Percentiles rank a stretch among this genome's conserved stretches.
Conservation (phyloP, 1,284 basidiomycete species). For the Hymenochaete sp. region DNA sequence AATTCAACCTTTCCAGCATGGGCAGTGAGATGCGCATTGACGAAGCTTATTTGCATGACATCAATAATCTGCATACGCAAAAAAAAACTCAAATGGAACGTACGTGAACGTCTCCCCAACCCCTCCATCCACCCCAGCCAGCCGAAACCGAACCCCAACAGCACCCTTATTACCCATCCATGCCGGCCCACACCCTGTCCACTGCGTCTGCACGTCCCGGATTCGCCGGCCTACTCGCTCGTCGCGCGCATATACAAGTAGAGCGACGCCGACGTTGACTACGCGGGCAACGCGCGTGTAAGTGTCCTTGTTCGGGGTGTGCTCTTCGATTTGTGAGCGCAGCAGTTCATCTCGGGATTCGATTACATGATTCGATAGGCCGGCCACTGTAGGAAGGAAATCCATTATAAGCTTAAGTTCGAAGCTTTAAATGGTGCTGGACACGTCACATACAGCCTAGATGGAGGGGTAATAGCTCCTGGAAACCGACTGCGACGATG, state of each 20-base stretch:
- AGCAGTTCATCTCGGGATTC: slow-evolving; percentile 53
- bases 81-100: slow-evolving; percentile 24
- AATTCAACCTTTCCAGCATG: slow-evolving; percentile 64
- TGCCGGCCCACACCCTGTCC: slow-evolving; percentile 66
- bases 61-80: slow-evolving; percentile 6
- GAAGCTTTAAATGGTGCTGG: slow-evolving; percentile 7
- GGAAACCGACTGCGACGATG: slow-evolving; percentile 83
- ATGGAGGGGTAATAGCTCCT: slow-evolving; percentile 80
- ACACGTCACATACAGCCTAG: slow-evolving; percentile 52
- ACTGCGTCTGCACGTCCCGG: slow-evolving; percentile 61
- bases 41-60: slow-evolving; percentile 54
- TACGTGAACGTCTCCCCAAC: slow-evolving; percentile 78
- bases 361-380: slow-evolving; percentile 54
- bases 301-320: slow-evolving; percentile 56
- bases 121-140: slow-evolving; percentile 45
- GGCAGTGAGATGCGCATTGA: slow-evolving; percentile 86
- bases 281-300: slow-evolving; percentile 68
- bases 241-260: slow-evolving; percentile 75
- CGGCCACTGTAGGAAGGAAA: slow-evolving; percentile 40
- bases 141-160: slow-evolving; percentile 79
- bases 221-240: slow-evolving; percentile 52
- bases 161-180: slow-evolving; percentile 96
- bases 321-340: slow-evolving; percentile 59
- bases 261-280: slow-evolving; percentile 72
- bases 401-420: slow-evolving; percentile 4